These are phyloP conservation scores for Periconia macrospinosa DNA, from an alignment of 2,329 filamentous ascomycete species.

Conservation along the genomic window DNA sequence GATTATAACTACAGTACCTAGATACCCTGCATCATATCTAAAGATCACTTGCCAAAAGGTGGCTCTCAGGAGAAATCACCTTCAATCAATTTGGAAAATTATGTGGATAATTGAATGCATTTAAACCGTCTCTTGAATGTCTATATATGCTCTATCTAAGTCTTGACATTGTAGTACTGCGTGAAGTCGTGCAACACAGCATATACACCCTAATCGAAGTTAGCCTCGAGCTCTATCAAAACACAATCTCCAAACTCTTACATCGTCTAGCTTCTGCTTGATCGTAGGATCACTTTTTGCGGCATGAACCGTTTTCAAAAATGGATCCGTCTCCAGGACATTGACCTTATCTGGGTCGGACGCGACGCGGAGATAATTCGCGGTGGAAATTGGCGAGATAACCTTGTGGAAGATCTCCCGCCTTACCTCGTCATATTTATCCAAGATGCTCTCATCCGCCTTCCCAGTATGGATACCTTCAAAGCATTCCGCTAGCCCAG, in stretches of 20 bases:
- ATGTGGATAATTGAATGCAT: no score
- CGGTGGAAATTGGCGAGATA: constrained; percentile 20
- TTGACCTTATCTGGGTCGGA: not conserved
- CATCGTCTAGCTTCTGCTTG: not conserved
- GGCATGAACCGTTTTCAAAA: not conserved
- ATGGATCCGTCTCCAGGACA: not conserved
- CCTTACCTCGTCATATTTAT: constrained; percentile 10
- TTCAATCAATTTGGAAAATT: no score
- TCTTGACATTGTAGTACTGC: not conserved
- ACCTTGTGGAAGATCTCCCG: constrained; percentile 6
- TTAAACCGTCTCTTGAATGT: no score
- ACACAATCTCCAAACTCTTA: not conserved
- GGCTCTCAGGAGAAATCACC: no score
- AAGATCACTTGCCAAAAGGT: no score
- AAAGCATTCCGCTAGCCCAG: constrained; percentile 60
- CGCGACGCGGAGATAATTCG: constrained; percentile 37
- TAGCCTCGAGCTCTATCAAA: not conserved
- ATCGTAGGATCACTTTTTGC: not conserved
- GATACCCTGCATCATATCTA: no score
- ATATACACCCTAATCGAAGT: not conserved
- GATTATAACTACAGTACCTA: no score
- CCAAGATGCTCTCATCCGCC: constrained; percentile 9
- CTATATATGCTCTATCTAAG: no score
- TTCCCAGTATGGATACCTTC: constrained; percentile 8
- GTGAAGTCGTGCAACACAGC: not conserved